Conservation (phyloP, 139 green algal species). For the Chlamydomonas applanata region DNA sequence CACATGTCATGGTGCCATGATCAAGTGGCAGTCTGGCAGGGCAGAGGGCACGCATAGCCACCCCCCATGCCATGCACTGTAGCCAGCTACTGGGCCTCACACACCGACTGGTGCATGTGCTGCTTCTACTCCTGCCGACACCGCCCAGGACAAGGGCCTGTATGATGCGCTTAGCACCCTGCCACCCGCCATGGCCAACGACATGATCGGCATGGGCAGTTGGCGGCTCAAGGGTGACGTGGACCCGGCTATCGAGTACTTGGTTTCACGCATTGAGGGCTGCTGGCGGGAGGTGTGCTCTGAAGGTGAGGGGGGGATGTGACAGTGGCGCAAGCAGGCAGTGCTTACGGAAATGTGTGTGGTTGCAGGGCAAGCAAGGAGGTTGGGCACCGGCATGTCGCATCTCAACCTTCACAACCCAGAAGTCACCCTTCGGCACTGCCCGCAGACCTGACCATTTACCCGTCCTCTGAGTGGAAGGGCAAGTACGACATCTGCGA, state of each 20-base stretch:
- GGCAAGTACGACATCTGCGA: conserved; percentile 55
- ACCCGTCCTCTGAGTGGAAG: conserved; percentile 57
- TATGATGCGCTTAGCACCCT: conserved; percentile 9
- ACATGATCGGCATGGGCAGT: conserved; percentile 60
- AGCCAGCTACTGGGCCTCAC: too few relatives aligned
- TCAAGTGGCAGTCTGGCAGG: too few relatives aligned
- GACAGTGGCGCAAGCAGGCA: too few relatives aligned
- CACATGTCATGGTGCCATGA: not conserved
- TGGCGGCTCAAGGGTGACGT: conserved; percentile 62
- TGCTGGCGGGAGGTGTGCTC: conserved; percentile 50
- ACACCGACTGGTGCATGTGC: too few relatives aligned
- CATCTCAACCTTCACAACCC: too few relatives aligned
- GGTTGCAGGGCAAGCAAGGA: not conserved
- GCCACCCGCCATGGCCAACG: conserved; percentile 29
- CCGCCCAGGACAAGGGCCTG: not conserved
- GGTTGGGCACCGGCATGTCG: too few relatives aligned
- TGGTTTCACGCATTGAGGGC: conserved; percentile 60
- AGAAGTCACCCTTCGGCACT: not conserved
- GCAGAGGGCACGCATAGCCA: too few relatives aligned
- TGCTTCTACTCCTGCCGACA: too few relatives aligned
- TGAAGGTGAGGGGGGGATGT: conserved; percentile 20
- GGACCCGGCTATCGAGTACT: conserved; percentile 49
- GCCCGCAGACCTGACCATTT: conserved; percentile 49
- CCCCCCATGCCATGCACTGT: too few relatives aligned
- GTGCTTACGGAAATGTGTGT: not conserved